Base-by-base conservation (phyloP, 139 green algal genomes). In the Penium margaritaceum region DNA sequence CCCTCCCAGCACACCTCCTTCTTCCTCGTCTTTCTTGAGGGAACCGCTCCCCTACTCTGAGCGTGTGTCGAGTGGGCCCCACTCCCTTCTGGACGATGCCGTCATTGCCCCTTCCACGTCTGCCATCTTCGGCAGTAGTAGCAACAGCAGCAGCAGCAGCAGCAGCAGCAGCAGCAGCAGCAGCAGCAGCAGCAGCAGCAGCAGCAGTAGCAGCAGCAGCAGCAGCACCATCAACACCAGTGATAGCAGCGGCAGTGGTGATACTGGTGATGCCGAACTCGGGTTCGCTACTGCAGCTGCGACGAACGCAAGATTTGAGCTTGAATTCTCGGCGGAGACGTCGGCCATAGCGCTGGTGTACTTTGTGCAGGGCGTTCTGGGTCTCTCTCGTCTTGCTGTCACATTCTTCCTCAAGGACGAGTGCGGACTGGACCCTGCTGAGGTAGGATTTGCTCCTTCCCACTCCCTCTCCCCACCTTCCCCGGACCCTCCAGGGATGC, bases 341-440 rank as follows among this genome's bases (percentile, higher is more conserved):
- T n/a, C 35, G 12, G 74, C 75, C 33, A 85, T 85, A 35, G 66
- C 67, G 27, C n/a, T 82, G 1, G 93, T 98, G 24, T 98, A 98
- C 69, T 93, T 97, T 75, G 91, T 96, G 7, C 93, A 98, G 77
- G 94, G 94, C 15, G 72, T 79, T 61, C 82, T 98, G 36, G 90
- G 92, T 1, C 85, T 98, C 34, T 89, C 87, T 2, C 81, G 89
- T 0, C 79, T 98, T 33, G 93, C 90, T 1, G 74, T 96, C 44
- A 89, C 84, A 19, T 96, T 89, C 69, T 95, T 94, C 67, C 86
- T 96, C 63, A 98, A 98, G 57, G 92, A 97, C 73, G 87, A 93
- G 4, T 77, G 97, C 5, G 65, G 87, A 0, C 74, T 97, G 3
- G 84, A 89, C n/a, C 92, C 93, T 1, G 90, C 91, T 3, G 85